phyloP scores from a whole-genome alignment of 1,139 yeast genomes.

The Wickerhamiella pararugosa region DNA sequence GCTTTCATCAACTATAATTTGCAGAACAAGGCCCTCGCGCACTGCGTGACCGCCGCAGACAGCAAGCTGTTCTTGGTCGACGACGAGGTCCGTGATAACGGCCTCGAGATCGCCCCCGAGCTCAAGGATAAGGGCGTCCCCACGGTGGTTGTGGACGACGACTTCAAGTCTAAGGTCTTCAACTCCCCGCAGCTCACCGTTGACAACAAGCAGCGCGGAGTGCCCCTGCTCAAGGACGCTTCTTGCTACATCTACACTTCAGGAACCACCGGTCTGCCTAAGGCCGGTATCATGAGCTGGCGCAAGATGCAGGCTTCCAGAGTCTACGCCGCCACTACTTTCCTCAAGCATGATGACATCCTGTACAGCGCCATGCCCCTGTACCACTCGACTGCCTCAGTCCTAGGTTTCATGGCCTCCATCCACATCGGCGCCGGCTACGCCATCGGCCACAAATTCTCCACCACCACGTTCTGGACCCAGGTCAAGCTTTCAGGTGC shows the following conservation, averaged over 20 bases:
- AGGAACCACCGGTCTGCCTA: constrained; percentile 92
- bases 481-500: constrained; percentile 61
- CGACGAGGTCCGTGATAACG: constrained; percentile 45
- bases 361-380: constrained; percentile 91
- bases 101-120: constrained; percentile 37
- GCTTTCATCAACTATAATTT: constrained; percentile 77
- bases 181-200: constrained; percentile 30
- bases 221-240: constrained; percentile 29
- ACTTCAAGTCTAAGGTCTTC: constrained; percentile 29
- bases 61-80: constrained; percentile 59
- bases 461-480: constrained; percentile 80
- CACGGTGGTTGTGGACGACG: constrained; percentile 40
- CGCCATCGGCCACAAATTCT: constrained; percentile 68
- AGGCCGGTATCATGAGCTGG: constrained; percentile 92
- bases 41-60: constrained; percentile 61
- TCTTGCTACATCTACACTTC: constrained; percentile 75
- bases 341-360: constrained; percentile 38
- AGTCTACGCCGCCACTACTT: constrained; percentile 56
- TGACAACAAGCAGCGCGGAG: constrained; percentile 22
- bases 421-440: constrained; percentile 59
- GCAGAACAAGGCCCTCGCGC: constrained; percentile 57
- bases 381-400: constrained; percentile 87
- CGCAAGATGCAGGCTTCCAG: constrained; percentile 41
- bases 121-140: constrained; percentile 29
- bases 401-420: constrained; percentile 69